A percentile compares a stretch with the other conserved stretches of the same genome.
These are phyloP conservation scores for Mortierella polycephala DNA, from an alignment of 371 early-diverging fungal genomes.

Conservation along the genomic window DNA sequence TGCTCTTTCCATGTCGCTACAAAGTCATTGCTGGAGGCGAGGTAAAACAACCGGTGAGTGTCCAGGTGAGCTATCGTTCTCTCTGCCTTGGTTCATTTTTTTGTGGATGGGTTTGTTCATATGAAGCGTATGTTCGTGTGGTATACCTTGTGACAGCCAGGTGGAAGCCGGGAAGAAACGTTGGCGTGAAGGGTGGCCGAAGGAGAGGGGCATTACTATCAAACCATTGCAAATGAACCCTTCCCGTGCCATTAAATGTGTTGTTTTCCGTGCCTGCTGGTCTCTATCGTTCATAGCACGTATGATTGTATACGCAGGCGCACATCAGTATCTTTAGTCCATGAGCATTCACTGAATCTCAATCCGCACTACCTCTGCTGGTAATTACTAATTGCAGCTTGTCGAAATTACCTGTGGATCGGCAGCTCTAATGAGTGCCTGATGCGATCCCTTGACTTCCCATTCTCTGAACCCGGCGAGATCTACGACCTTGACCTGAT, in stretches of 20 bases:
- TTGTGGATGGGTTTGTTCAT: no score
- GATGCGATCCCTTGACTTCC: slow-evolving; percentile 44
- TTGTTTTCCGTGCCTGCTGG: neutral
- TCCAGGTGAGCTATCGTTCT: no score
- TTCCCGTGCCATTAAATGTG: neutral
- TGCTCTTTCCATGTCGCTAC: slow-evolving; percentile 25
- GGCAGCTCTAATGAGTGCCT: slow-evolving; percentile 6
- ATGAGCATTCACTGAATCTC: no score
- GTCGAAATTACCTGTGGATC: slow-evolving; percentile 10
- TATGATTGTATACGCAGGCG: no score
- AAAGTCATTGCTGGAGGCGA: slow-evolving; percentile 17
- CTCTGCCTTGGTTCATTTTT: no score
- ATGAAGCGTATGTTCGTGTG: no score
- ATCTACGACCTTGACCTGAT: slow-evolving; percentile 43
- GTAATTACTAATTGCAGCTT: no score
- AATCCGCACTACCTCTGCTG: neutral
- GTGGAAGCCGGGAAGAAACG: slow-evolving; percentile 49
- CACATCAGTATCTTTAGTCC: no score
- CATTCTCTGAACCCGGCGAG: slow-evolving; percentile 45
- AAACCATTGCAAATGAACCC: slow-evolving; percentile 46
- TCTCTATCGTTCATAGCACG: neutral
- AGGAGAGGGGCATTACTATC: slow-evolving; percentile 32
- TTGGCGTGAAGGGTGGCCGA: slow-evolving; percentile 50
- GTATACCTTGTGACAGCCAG: slow-evolving; percentile 41
- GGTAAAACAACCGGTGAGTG: no score